Evolutionary conservation across 2,329 filamentous ascomycete species (phyloP), one percentile per base, ranked within the genome.

Genomic region (Colletotrichum camelliae): DNA sequence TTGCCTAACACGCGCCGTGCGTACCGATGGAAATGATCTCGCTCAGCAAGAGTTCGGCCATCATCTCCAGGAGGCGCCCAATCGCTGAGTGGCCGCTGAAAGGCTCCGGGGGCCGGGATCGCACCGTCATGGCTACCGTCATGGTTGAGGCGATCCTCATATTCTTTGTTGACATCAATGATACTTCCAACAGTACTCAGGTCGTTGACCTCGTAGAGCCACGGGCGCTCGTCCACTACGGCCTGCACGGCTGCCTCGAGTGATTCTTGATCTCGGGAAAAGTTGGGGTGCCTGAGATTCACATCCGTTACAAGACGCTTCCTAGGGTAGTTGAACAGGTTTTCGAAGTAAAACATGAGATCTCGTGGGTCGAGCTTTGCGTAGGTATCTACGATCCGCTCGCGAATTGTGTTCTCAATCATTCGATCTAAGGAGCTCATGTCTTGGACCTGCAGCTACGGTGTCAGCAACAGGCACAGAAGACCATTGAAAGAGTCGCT

Each of bases 341-440:
- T 85, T 33, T 87, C 84, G 58, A 91, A 84, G 72, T 90, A 85
- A 75, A 87, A 82, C 77, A 89, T 85, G n/a, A 91, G 83, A 70
- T 89, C 84, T 13, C 84, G 81, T 0, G 90, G 90, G 6, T 85
- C 83, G 9, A 91, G 84, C 81, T 91, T 91, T 78, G 88, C 82
- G 74, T 87, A 87, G 1, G 86, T 87, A 75, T 86, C 85, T 55
- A 87, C 80, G 39, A 87, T 84, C 21, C 85, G 84, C 16, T 78
- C 78, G 52, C 74, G 74, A 24, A 74, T 70, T 67, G 68, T 76
- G n/a, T 64, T 37, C 52, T 79, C 77, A 31, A 76, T 77, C 72
- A 77, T 73, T 7, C 65, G 52, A 39, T 75, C 62, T 21, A 77
- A 70, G 12, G 73, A 62, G n/a, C 62, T 74, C 33, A 33, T 70